Base-by-base conservation (phyloP, 2,329 filamentous ascomycete species). In the Aspergillus brasiliensis region DNA sequence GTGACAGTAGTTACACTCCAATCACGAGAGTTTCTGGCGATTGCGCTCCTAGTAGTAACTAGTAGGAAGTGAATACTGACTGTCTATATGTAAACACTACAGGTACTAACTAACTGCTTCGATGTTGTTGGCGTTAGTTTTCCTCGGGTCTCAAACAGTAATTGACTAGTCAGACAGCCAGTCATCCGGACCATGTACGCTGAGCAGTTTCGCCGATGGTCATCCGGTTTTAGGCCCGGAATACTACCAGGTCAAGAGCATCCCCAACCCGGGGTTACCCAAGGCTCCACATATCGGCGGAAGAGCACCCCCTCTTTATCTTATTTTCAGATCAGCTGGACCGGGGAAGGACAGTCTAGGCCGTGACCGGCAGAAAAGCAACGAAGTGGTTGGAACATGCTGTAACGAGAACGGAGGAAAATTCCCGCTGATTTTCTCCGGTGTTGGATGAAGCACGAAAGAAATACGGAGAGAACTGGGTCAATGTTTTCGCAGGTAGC, bases 401-500 rank as follows among this genome's bases (percentile, higher is more conserved):
- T 57, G 13, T 10, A 46, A 60, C 52, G 55, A 55, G 51, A 47
- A 59, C 57, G 64, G 62, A 58, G 60, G 47, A 51, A 55, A 46
- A 51, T 61, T 57, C 58, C 65, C 64, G 64, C 62, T 62, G 52
- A 57, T 57, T 64, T 64, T 60, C 57, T 46, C 64, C 65, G 66
- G 65, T 57, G 49, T 56, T 62, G 51, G 21, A 60, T 64, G 62
- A 63, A 61, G 60, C 60, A 69, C 67, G 68, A 70, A 70, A 69
- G 68, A 68, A 66, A 64, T 57, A 67, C 68, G 68, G 68, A 69
- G 58, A 57, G 49, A 48, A 57, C 54, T 57, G 61, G 61, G 49
- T 62, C 55, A 62, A 60, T 57, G 19, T 62, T 65, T 62, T 63
- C 48, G 48, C 25, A 25, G 25, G 46, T 52, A 58, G 27, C 59